Evolutionary conservation across 768 basidiomycete genomes (phyloP), one percentile per base, ranked within the genome.

Genomic region (Termitomyces sp.): DNA sequence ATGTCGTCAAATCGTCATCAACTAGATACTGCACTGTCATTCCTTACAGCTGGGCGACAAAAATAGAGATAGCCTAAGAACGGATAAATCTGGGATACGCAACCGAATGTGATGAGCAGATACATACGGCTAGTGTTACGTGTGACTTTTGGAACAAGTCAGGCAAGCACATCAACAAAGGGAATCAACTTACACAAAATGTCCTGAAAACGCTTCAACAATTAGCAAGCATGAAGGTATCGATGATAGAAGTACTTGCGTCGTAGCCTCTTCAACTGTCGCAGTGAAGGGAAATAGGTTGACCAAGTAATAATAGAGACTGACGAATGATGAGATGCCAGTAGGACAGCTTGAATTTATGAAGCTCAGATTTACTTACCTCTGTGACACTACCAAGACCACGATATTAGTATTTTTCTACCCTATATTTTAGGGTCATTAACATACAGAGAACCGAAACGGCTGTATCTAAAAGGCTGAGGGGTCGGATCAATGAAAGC

Each of bases 251-350:
- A 5, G 20, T 11, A 66, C 65, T 57, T 64, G 45, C 65, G 54
- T 32, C 14, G 65, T 64, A 7, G 65, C 65, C 4, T 60, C 52
- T 38, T 66, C 58, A 34, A 62, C 59, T n/a, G 56, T 63, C 36
- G 47, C n/a, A 4, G 65, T 66, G 52, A 49, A 66, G n/a, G 63
- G 65, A 37, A 66, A 66, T 25, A 66, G 59, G 31, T 64, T 45
- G 43, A 66, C 65, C 60, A 66, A n/a, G 37, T 66, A 66, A 56
- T 62, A 62, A 36, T 66, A 66, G 34, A 66, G 60, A 10, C 65
- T 66, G 15, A 17, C 1, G 4, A 3, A 56, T 29, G 17, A 48
- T 37, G 17, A 40, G 40, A 36, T 40, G 14, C 25, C 25, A 45
- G 9, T 31, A 49, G 15, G 5, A 49, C 17, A 31, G 31, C 17